Conservation (phyloP, 208 protist species). For the Wallacemonas rigidus region DNA sequence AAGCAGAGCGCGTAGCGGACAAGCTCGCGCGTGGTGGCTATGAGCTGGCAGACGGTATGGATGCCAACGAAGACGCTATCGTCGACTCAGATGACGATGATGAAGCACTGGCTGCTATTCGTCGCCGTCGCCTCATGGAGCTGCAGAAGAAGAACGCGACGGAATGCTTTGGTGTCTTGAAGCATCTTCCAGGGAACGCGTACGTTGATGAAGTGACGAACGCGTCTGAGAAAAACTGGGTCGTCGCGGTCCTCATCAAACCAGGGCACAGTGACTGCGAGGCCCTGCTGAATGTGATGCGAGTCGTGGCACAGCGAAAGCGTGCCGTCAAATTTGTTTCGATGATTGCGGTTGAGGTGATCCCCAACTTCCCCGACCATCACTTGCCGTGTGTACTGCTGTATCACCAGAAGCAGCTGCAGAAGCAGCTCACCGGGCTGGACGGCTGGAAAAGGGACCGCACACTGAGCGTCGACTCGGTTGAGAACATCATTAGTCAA, state of each 20-base stretch:
- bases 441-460: conserved; percentile 51
- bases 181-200: conserved; percentile 54
- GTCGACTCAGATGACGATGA: conserved; percentile 73
- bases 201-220: conserved; percentile 89
- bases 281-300: conserved; percentile 71
- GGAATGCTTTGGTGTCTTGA: conserved; percentile 76
- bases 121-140: conserved; percentile 55
- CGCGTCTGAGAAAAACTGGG: conserved; percentile 62
- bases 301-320: conserved; percentile 66
- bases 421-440: conserved; percentile 72
- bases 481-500: conserved; percentile 48
- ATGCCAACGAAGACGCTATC: conserved; percentile 19
- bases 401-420: conserved; percentile 66
- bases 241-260: conserved; percentile 70
- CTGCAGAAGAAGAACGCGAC: conserved; percentile 50
- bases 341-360: conserved; percentile 79
- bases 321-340: conserved; percentile 82
- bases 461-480: conserved; percentile 44
- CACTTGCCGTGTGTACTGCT: conserved; percentile 86
- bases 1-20: conserved; percentile 61
- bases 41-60: conserved; percentile 26
- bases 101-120: conserved; percentile 67
- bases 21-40: conserved; percentile 76
- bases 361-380: conserved; percentile 74
- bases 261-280: conserved; percentile 78